These are phyloP conservation scores for Emmonsiellopsis sp. DNA, from an alignment of 2,329 filamentous ascomycete species.

Conservation along the genomic window DNA sequence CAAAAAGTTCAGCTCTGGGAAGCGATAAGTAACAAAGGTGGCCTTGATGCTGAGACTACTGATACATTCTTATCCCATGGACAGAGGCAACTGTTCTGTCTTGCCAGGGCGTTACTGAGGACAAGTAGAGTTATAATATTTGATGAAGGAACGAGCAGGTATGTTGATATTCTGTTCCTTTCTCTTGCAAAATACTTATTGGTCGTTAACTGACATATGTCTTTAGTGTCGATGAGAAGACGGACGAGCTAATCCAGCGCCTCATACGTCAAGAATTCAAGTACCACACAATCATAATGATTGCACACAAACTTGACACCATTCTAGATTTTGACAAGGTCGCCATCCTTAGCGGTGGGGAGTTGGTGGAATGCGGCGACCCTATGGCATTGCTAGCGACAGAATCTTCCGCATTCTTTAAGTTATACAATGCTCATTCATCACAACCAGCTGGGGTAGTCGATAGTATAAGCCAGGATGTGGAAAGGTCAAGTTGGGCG, in stretches of 20 bases:
- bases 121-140: not conserved
- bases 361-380: constrained; percentile 26
- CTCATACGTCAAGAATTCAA: constrained; percentile 46
- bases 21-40: not conserved
- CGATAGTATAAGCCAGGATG: not conserved
- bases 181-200: not conserved
- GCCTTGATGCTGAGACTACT: not conserved
- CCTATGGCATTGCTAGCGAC: constrained; percentile 22
- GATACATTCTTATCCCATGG: not conserved
- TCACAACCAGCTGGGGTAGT: not conserved
- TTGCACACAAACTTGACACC: constrained; percentile 46
- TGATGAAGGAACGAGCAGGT: not conserved
- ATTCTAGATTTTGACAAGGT: constrained; percentile 32
- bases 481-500: no score
- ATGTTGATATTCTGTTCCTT: not conserved
- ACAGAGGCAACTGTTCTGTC: constrained; percentile 1
- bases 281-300: constrained; percentile 49
- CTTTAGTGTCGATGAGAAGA: constrained; percentile 45
- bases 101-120: not conserved
- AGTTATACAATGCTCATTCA: constrained; percentile 17
- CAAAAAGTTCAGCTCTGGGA: constrained; percentile 1
- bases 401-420: constrained; percentile 30
- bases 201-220: not conserved
- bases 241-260: constrained; percentile 48
- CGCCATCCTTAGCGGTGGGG: constrained; percentile 27